Evolutionary conservation across 1,139 yeast genomes (phyloP), one percentile per base, ranked within the genome.

Genomic region (Scheffersomyces lignicola): DNA sequence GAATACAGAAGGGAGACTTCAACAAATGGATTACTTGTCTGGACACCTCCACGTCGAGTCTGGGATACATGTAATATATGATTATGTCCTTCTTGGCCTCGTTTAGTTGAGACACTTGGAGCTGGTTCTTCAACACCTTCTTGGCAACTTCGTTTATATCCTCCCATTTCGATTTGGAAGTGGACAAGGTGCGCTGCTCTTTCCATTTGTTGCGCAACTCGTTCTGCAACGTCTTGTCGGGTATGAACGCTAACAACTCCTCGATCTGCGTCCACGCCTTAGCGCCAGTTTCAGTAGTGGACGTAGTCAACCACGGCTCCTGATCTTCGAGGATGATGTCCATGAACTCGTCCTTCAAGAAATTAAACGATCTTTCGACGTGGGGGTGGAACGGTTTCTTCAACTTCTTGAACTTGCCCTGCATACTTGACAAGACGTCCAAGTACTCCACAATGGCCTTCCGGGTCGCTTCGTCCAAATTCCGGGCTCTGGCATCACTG

Each of bases 1-100:
- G 99, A 32, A 92, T 82, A 67, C 97, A 92, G 58, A 94, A 92
- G n/a, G 99, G 99, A 1, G 97, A 85, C 56, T 92, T 92, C 51
- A 92, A 76, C 64, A 92, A 81, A 66, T 92, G 99, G 60, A 82
- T 87, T 48, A 90, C 70, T 57, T 86, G 95, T 47, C 83, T 76
- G 7, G 98, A 85, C 28, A 92, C 99, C 58, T 90, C 95, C 36
- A 85, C 80, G 75, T 92, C 99, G 44, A 92, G 69, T 48, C 96
- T 76, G 18, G 99, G 98, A 56, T 90, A 92, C 66, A 89, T 63
- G 44, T 85, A 83, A 42, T 80, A 83, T 26, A 92, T 61, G 26
- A 94, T 81, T 38, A 90, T 71, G 47, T 90, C 96, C 57, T 86
- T 92, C 56, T 86, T 88, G 44, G 90, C 84, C 45, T 82, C 94